Percentiles rank a stretch among this genome's conserved stretches.
Evolutionary conservation across 179 eudicot genomes (phyloP).

Genomic region (Silene noctiflora): DNA sequence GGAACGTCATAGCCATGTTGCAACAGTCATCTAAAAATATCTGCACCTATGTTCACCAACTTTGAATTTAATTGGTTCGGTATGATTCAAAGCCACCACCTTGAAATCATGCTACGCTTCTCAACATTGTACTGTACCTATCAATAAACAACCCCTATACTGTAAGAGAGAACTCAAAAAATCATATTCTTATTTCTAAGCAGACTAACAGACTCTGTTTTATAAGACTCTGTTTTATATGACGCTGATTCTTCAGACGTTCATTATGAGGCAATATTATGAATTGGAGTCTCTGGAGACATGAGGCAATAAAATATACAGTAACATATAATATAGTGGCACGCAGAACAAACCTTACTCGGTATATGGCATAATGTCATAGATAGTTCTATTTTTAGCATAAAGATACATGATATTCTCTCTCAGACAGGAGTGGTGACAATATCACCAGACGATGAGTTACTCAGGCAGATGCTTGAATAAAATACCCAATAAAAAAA

Average conservation of each 20-base stretch:
- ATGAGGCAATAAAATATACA: neutral
- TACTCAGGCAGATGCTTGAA: conserved; percentile 15
- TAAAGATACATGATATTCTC: conserved; percentile 5
- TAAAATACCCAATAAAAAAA: neutral
- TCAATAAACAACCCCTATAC: conserved; percentile 2
- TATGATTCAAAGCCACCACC: neutral
- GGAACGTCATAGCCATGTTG: neutral
- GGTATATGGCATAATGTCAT: neutral
- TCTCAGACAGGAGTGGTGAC: conserved; percentile 7
- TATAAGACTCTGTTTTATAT: neutral
- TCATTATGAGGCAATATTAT: conserved; percentile 5
- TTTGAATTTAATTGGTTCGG: neutral
- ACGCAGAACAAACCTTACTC: neutral
- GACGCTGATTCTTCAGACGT: conserved; percentile 2
- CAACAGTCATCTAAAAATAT: conserved; percentile 1
- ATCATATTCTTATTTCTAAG: neutral
- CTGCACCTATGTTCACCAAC: conserved; percentile 10
- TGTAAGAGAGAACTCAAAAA: neutral
- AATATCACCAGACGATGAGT: conserved; percentile 8
- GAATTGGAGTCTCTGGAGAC: neutral
- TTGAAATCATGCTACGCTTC: neutral
- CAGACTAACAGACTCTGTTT: neutral
- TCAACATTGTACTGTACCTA: conserved; percentile 21
- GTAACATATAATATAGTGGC: neutral
- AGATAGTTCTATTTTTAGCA: conserved; percentile 14